A percentile compares a stretch with the other conserved stretches of the same genome.
Evolutionary conservation across 2,329 filamentous ascomycete species (phyloP).

Genomic region (Akanthomyces muscarius): DNA sequence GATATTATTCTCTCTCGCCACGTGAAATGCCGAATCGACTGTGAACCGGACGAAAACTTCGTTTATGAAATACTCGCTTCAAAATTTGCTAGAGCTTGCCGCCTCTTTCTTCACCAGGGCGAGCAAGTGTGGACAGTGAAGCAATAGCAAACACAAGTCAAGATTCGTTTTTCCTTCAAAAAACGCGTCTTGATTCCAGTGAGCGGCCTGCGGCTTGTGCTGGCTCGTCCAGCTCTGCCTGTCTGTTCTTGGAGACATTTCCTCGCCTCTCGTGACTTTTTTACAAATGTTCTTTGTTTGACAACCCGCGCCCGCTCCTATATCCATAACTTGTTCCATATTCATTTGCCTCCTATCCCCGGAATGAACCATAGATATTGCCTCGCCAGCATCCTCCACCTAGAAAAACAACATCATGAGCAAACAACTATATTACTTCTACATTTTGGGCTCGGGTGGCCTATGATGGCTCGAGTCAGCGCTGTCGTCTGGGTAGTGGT

Average conservation of each 20-base stretch:
- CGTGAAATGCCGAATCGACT: neutral
- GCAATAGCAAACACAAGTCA: conserved; percentile 49
- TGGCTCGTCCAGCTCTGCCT: conserved; percentile 26
- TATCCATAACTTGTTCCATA: conserved; percentile 21
- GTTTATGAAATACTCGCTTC: conserved; percentile 41
- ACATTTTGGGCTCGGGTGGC: conserved; percentile 26
- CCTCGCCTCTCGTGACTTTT: neutral
- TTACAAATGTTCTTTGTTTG: neutral
- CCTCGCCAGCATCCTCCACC: conserved; percentile 9
- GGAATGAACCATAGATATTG: conserved; percentile 13
- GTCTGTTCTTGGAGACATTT: conserved; percentile 36
- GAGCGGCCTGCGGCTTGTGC: conserved; percentile 29
- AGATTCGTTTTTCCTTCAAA: conserved; percentile 19
- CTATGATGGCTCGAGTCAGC: conserved; percentile 20
- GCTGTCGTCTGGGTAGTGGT: neutral
- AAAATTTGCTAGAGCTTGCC: conserved; percentile 65
- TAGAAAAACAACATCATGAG: conserved; percentile 1
- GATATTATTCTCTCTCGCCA: neutral
- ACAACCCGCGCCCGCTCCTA: neutral
- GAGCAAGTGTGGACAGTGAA: conserved; percentile 68
- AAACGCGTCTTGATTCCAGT: conserved; percentile 26
- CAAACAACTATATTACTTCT: conserved; percentile 19
- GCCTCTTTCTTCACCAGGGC: conserved; percentile 48
- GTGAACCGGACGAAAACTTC: neutral
- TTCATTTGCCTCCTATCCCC: conserved; percentile 9